Evolutionary conservation across 257 asterid genomes (phyloP).

Genomic region (Capsicum chinense): DNA sequence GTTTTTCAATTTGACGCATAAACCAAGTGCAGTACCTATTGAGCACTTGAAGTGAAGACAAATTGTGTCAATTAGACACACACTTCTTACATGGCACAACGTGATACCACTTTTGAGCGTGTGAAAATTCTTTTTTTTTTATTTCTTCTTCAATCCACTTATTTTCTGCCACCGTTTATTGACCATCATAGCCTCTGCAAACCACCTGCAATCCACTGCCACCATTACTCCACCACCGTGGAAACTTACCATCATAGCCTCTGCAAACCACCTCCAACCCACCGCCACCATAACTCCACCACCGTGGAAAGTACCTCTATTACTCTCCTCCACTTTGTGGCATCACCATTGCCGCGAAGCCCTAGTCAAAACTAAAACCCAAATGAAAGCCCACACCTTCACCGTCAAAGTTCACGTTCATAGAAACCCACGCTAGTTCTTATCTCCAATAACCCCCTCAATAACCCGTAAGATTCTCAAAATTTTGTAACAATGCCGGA

Average conservation of each 20-base stretch:
- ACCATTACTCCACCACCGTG: neutral
- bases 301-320: neutral
- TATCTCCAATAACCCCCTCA: neutral
- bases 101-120: conserved; percentile 11
- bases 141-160: neutral
- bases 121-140: neutral
- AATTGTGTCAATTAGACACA: neutral
- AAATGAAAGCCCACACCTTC: conserved; percentile 9
- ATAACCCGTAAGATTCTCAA: neutral
- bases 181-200: neutral
- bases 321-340: neutral
- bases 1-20: neutral
- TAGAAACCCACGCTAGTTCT: neutral
- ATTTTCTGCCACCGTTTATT: neutral
- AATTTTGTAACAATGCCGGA: neutral
- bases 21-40: neutral
- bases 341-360: neutral
- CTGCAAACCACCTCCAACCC: neutral
- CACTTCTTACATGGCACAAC: neutral
- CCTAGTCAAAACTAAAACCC: neutral
- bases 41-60: conserved; percentile 21
- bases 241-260: neutral
- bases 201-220: neutral
- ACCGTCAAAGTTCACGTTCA: conserved; percentile 1
- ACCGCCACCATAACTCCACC: conserved; percentile 5